Base-by-base conservation (phyloP, 805 yeast species). In the Zygosaccharomyces pseudorouxii region DNA sequence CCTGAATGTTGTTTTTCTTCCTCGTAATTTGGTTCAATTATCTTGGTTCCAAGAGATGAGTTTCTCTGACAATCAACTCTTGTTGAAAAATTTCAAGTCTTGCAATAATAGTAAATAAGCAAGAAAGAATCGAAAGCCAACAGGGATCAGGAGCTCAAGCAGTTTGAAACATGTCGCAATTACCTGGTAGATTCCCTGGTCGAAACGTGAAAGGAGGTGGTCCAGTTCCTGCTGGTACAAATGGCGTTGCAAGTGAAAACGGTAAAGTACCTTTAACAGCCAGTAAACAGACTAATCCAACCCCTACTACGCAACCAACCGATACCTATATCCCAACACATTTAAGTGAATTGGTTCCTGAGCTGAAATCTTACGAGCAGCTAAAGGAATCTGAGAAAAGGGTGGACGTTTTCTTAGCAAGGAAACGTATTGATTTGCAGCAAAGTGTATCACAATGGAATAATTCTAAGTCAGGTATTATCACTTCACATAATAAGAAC, bases 381-480 rank as follows among this genome's bases (percentile, higher is more conserved):
- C 72, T 92, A 40, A 77, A 78, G 54, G 89, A 85, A 7, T 88
- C 90, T n/a, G 99, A 93, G 65, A 78, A 81, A 52, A 77, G 81
- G 53, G 69, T 92, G 40, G 98, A 93, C 65, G 78, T 92, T 48
- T 76, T 86, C 55, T 80, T 88, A 33, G 81, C 90, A 39, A 80
- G 95, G 51, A 92, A 92, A 65, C 78, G 88, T 53, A 77, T 87
- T 47, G 98, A 92, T 59, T 74, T 89, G 49, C 95, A 88, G 64
- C 95, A 90, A 50, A 74, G 72, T 64, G 70, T 74, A 52, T 75
- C 74, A 48, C 75, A 71, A 56, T 64, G 75, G 69, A 64, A 71
- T 59, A 70, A 73, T 63, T 54, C 71, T 50, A 54, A 68, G 69
- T 72, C 53, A 62, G 47, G 53, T n/a, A 39, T 45, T 25, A 33